Conservation (phyloP, 225 moss, liverwort and hornwort genomes). For the Physcomitrium patens region DNA sequence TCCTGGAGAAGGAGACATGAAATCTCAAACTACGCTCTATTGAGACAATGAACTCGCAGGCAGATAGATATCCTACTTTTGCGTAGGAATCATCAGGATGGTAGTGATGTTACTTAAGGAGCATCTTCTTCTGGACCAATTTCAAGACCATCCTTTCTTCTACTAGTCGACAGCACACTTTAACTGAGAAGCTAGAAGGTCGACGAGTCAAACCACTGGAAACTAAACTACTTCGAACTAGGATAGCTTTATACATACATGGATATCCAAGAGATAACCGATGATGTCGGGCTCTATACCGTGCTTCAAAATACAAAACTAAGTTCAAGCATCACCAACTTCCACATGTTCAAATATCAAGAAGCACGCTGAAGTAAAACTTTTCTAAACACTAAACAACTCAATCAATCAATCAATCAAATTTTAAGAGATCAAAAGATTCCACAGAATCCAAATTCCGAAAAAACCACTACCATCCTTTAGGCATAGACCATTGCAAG, state of each 20-base stretch:
- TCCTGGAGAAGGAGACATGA: conserved; percentile 29
- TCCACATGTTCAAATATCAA: neutral
- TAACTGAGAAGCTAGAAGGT: neutral
- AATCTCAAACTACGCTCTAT: neutral
- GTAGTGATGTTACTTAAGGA: neutral
- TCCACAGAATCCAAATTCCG: neutral
- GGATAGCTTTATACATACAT: neutral
- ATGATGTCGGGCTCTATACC: neutral
- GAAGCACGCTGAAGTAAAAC: neutral
- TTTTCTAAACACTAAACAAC: neutral
- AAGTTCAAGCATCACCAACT: neutral
- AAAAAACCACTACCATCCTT: neutral
- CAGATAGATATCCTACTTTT: neutral
- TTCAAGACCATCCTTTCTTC: neutral
- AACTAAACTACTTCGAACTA: neutral
- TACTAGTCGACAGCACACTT: neutral
- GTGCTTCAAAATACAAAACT: neutral
- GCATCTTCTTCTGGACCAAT: neutral
- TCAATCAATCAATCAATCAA: neutral
- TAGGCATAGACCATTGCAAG: neutral
- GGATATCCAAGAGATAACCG: neutral
- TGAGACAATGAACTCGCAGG: neutral
- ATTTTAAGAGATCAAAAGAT: neutral
- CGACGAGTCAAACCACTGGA: neutral
- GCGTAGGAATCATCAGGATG: neutral